Base-by-base conservation (phyloP, 2,329 filamentous ascomycete species). In the Neoarthrinium moseri region DNA sequence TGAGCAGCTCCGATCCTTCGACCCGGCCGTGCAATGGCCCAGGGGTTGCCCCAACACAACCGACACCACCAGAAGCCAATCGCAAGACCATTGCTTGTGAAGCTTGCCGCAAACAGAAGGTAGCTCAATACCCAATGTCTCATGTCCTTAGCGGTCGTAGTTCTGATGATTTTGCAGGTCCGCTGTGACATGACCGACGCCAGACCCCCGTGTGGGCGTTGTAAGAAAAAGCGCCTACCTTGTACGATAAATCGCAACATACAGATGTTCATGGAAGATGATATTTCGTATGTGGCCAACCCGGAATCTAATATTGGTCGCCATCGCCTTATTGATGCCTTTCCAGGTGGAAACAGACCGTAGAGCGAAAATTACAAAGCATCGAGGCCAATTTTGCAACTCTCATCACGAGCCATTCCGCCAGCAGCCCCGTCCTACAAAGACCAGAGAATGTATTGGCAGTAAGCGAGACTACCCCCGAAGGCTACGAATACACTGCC, bases 41-140 rank as follows among this genome's bases (percentile, higher is more conserved):
- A n/a, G n/a, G n/a, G n/a, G n/a, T n/a, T n/a, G n/a, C n/a, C n/a
- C n/a, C n/a, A n/a, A 29, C 10, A 17, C 18, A 30, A 5, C 17
- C 30, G n/a, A 32, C n/a, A 12, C 21, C 17, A 22, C 22, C 17
- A 5, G 35, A 42, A 13, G 38, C 22, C 21, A 41, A 15, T 15
- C 27, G 38, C 24, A 43, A 38, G 33, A 46, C 26, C 21, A 42
- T 24, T 17, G 47, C 47, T 3, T 49, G 47, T 13, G 47, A 34
- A 26, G 38, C 32, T 20, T 49, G 47, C 18, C 37, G 47, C 24
- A 49, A 49, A 34, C 47, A 46, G 13, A 49, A 49, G 43, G 47
- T 45, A 48, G 21, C 7, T 13, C 4, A 39, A n/a, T n/a, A n/a
- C n/a, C n/a, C n/a, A n/a, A n/a, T n/a, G n/a, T n/a, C n/a, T n/a